Base-by-base conservation (phyloP, 2,329 filamentous ascomycete species). In the Cytospora mali region DNA sequence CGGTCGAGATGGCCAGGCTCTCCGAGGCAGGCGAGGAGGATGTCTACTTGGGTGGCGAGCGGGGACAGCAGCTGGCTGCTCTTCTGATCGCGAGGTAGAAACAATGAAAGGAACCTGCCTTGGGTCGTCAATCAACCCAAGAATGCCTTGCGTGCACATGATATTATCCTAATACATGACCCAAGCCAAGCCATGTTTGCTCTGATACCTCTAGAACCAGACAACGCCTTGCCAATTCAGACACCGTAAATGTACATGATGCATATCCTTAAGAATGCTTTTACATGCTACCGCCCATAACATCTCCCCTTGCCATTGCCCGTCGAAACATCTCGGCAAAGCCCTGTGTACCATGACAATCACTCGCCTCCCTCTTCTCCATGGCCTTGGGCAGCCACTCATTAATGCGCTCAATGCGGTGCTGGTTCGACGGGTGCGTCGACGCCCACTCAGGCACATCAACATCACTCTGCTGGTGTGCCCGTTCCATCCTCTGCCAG, bases 381-480 rank as follows among this genome's bases (percentile, higher is more conserved):
- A 85, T 68, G 2, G 86, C 86, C 66, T 82, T 74, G 0, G 84
- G 81, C 72, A 88, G 69, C 84, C 85, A 92, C 67, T 86, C 81
- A 60, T 77, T 72, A 58, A 92, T 90, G 73, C 87, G 87, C 69
- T 84, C 79, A 62, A 90, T 83, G 25, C 90, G 79, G 62, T 84
- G 85, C 62, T 84, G 79, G 68, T 88, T 87, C 77, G 88, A 88
- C 39, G 91, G 91, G 77, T 94, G 91, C 6, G 91, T 93, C 70
- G 85, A 90, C 69, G 92, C 75, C 77, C 91, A 88, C 74, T 93
- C 87, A 1, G 90, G 90, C 35, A 84, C 80, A 61, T 83, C 80
- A 6, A 71, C 69, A 52, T 81, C 74, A 28, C 58, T 25, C 48
- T 54, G 60, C 27, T 48, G 33, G 13, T 77, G 75, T 2, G 75